Evolutionary conservation across 768 basidiomycete genomes (phyloP).

Genomic region (Russula emetica): DNA sequence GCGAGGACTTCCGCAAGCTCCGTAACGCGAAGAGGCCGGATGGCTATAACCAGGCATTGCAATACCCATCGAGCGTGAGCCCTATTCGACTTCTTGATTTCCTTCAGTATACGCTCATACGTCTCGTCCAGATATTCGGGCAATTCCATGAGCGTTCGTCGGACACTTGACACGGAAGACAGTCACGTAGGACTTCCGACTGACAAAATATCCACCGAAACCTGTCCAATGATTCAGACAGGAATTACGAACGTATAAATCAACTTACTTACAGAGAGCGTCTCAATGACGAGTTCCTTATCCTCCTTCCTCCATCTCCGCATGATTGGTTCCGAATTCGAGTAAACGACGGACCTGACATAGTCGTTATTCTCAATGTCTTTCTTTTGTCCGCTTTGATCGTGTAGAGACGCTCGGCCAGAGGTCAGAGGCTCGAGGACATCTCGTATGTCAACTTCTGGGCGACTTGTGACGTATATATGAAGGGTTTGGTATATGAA

Average conservation of each 20-base stretch:
- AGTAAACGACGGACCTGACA: background rate
- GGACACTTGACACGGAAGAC: background rate
- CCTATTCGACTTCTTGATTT: too few relatives aligned
- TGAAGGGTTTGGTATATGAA: background rate
- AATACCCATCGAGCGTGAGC: too few relatives aligned
- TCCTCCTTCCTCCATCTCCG: background rate
- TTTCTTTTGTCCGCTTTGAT: background rate
- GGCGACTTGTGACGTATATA: conserved; percentile 4
- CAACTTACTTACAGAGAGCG: background rate
- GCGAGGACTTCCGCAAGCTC: too few relatives aligned
- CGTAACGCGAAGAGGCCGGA: too few relatives aligned
- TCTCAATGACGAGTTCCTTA: background rate
- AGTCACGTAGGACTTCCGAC: background rate
- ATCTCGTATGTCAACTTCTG: background rate
- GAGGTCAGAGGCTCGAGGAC: background rate
- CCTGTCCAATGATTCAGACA: background rate
- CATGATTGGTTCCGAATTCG: background rate
- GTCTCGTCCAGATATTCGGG: background rate
- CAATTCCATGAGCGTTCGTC: background rate
- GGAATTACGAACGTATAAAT: background rate
- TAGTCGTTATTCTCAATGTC: background rate
- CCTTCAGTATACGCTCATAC: too few relatives aligned
- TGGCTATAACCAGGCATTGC: too few relatives aligned
- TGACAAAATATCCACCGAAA: background rate
- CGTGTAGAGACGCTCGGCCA: background rate